phyloP scores from a whole-genome alignment of 345 rosid genomes.

The Eucalyptus marginata region DNA sequence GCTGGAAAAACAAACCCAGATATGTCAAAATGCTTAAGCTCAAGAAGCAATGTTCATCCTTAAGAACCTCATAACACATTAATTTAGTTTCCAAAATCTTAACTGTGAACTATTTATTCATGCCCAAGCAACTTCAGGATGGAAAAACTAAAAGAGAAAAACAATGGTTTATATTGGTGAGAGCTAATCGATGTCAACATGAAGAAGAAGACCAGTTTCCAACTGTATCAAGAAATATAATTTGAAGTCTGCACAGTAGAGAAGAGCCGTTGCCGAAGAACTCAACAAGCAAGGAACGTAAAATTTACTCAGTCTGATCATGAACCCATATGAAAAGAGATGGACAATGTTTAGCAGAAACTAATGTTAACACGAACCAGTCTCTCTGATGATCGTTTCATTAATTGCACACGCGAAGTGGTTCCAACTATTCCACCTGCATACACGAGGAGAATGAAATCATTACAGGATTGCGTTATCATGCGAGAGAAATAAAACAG shows the following conservation, averaged over 20 bases:
- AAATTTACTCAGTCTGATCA: neutral
- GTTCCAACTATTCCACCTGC: constrained; percentile 98
- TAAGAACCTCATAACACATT: neutral
- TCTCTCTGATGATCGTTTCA: constrained; percentile 56
- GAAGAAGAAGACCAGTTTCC: neutral
- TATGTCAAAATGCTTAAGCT: neutral
- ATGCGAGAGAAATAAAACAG: neutral
- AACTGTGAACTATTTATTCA: too few relatives aligned
- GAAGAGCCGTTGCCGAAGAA: neutral
- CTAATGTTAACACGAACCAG: constrained; percentile 23
- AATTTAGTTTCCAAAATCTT: neutral
- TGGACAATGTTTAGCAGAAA: neutral
- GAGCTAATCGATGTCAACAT: too few relatives aligned
- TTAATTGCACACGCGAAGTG: constrained; percentile 61
- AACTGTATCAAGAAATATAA: neutral
- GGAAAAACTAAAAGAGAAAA: neutral
- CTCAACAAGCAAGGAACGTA: neutral
- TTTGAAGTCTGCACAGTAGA: neutral
- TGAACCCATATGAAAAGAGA: neutral
- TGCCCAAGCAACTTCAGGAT: neutral
- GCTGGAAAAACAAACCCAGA: constrained; percentile 24
- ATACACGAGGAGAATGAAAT: neutral
- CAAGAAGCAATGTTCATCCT: neutral
- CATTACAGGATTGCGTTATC: neutral
- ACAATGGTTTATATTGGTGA: neutral